Evolutionary conservation across 2,329 filamentous ascomycete genomes (phyloP).

Genomic region (Beauveria varroae): DNA sequence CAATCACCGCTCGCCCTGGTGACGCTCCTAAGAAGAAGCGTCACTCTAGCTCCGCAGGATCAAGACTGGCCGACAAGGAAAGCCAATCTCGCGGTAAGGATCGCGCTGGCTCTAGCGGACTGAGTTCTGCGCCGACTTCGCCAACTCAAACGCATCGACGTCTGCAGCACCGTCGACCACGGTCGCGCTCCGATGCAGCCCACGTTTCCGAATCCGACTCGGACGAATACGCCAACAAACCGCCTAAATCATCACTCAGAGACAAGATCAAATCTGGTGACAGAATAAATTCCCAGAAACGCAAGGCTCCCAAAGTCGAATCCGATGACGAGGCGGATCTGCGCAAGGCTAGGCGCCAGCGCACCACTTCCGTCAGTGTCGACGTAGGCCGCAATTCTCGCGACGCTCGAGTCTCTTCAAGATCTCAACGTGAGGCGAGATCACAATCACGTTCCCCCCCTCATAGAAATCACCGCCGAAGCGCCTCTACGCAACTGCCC

Average conservation of each 20-base stretch:
- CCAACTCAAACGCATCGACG: constrained; percentile 35
- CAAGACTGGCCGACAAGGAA: constrained; percentile 30
- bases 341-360: constrained; percentile 47
- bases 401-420: constrained; percentile 28
- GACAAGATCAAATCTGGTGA: constrained; percentile 43
- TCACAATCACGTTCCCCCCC: constrained; percentile 53
- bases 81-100: constrained; percentile 38
- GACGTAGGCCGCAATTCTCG: constrained; percentile 26
- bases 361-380: constrained; percentile 38
- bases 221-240: constrained; percentile 37
- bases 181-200: constrained; percentile 30
- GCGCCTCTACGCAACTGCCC: constrained; percentile 55
- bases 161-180: constrained; percentile 24
- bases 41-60: constrained; percentile 18
- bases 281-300: constrained; percentile 40
- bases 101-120: constrained; percentile 38
- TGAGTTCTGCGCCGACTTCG: constrained; percentile 53
- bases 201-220: constrained; percentile 48
- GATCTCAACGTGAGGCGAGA: constrained; percentile 24
- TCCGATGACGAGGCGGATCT: constrained; percentile 51
- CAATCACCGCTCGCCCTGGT: constrained; percentile 18
- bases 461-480: constrained; percentile 51
- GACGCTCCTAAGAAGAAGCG: constrained; percentile 43
- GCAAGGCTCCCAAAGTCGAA: constrained; percentile 45
- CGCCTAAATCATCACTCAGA: constrained; percentile 33